Conservation (phyloP, 306 rosid genomes). For the Urtica urens region DNA sequence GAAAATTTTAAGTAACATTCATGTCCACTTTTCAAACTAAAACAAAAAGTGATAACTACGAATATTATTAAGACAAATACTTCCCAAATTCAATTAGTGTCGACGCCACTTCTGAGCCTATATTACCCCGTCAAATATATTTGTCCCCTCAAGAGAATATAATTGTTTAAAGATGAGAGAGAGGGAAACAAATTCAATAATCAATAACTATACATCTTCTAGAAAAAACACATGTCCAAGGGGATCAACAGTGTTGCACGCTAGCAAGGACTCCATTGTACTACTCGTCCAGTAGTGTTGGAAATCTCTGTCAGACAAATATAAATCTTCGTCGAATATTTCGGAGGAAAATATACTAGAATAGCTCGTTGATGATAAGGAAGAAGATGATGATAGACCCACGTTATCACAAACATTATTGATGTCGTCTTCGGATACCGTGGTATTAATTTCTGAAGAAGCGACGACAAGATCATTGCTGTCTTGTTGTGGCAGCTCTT, state of each 20-base stretch:
- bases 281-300: conserved; percentile 40
- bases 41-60: too few species aligned
- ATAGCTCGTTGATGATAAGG: not conserved
- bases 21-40: too few species aligned
- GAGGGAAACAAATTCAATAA: too few species aligned
- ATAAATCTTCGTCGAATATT: conserved; percentile 21
- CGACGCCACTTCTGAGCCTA: too few species aligned
- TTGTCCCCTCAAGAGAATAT: too few species aligned
- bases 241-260: conserved; percentile 28
- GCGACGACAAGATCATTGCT: not conserved
- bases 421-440: not conserved
- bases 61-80: too few species aligned
- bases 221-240: not conserved
- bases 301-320: conserved; percentile 22
- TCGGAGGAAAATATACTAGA: conserved; percentile 26
- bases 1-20: too few species aligned
- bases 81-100: too few species aligned
- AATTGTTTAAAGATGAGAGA: too few species aligned
- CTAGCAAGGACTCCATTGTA: conserved; percentile 30
- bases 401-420: not conserved
- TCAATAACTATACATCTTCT: not conserved
- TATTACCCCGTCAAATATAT: not conserved
- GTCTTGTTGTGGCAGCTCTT: not conserved
- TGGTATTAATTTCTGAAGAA: not conserved
- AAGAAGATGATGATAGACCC: too few species aligned